A percentile compares a stretch with the other conserved stretches of the same genome.
Conservation (phyloP, 2,329 filamentous ascomycete genomes). For the Calonectria honghensis region DNA sequence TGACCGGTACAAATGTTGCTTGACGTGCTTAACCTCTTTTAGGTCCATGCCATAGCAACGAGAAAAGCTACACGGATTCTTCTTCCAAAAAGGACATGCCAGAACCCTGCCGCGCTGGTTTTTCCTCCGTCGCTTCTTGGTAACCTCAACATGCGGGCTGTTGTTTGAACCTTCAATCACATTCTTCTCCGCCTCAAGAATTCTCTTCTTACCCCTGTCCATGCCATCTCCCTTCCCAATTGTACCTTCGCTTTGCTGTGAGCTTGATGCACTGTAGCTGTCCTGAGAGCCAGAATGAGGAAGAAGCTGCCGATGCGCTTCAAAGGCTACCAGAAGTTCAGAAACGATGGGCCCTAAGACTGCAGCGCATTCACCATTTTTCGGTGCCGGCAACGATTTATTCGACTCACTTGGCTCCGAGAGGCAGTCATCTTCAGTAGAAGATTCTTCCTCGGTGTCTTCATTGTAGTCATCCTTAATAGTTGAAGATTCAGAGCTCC, state of each 20-base stretch:
- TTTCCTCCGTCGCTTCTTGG: slow-evolving; percentile 8
- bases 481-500: not conserved
- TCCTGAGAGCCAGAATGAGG: not conserved
- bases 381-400: not conserved
- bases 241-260: not conserved
- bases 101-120: slow-evolving; percentile 12
- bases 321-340: not conserved
- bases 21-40: slow-evolving; percentile 3
- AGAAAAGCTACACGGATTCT: not conserved
- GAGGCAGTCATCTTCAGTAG: not conserved
- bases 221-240: not conserved
- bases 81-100: slow-evolving; percentile 11
- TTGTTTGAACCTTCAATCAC: not conserved
- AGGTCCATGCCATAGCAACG: not conserved
- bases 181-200: not conserved
- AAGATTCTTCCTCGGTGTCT: not conserved
- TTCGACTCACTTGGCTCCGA: not conserved
- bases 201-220: not conserved
- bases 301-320: not conserved
- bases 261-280: not conserved
- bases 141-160: not conserved
- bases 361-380: not conserved
- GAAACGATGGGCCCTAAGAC: not conserved
- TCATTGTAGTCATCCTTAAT: not conserved
- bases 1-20: not conserved